A percentile compares a stretch with the other conserved stretches of the same genome.
These are phyloP conservation scores for Notholithocarpus densiflorus DNA, from an alignment of 306 rosid species.

Conservation along the genomic window DNA sequence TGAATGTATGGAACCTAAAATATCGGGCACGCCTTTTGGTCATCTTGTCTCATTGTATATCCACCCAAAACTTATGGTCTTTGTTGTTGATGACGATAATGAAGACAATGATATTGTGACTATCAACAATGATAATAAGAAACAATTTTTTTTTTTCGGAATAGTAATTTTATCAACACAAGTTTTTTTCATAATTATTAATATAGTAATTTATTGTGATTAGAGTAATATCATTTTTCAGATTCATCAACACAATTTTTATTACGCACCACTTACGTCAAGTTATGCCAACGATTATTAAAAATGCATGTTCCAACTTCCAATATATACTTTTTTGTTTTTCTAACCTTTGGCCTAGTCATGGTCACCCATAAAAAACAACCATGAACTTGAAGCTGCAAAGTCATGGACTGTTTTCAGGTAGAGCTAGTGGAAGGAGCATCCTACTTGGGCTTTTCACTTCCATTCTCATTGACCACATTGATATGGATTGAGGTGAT, in stretches of 20 bases:
- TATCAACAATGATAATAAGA: neutral
- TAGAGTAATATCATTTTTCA: no score
- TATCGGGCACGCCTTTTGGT: neutral
- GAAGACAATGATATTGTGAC: neutral
- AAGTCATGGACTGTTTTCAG: constrained; percentile 26
- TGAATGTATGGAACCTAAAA: neutral
- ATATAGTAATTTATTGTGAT: no score
- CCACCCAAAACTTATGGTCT: constrained; percentile 13
- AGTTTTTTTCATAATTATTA: no score
- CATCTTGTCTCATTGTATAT: constrained; percentile 35
- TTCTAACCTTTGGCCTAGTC: no score
- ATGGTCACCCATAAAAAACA: no score
- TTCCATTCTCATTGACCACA: constrained; percentile 62
- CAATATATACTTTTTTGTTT: no score
- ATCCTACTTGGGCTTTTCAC: constrained; percentile 71
- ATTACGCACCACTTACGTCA: no score
- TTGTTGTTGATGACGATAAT: neutral
- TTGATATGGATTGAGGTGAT: constrained; percentile 80
- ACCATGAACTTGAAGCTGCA: neutral
- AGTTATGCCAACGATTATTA: no score
- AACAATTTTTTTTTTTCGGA: neutral
- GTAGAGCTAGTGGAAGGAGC: constrained; percentile 79
- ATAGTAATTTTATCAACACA: no score
- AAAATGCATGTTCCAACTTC: no score
- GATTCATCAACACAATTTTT: no score